Conservation (phyloP, 495 filamentous ascomycete genomes). For the Beverwykella pulmonaria region DNA sequence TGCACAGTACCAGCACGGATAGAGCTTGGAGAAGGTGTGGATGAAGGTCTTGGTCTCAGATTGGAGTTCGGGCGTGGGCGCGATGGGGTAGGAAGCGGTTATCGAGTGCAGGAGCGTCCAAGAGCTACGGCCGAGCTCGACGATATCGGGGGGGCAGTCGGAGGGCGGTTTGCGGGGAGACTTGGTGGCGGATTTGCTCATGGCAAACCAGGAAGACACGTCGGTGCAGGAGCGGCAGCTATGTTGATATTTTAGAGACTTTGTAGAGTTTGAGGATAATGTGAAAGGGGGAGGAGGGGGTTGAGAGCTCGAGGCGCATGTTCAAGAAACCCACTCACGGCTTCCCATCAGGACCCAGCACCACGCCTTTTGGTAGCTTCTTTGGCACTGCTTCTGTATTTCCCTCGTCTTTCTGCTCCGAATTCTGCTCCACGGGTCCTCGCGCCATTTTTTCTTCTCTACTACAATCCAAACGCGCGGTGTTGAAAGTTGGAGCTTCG, state of each 20-base stretch:
- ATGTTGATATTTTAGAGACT: constrained; percentile 28
- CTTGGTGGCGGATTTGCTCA: constrained; percentile 58
- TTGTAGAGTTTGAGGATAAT: not conserved
- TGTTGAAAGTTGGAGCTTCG: not conserved
- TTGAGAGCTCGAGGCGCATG: constrained; percentile 4
- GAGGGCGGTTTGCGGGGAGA: constrained; percentile 26
- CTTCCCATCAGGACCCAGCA: constrained; percentile 91
- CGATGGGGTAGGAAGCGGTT: constrained; percentile 77
- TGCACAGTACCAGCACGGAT: constrained; percentile 94
- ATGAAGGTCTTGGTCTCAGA: constrained; percentile 78
- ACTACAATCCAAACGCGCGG: not conserved
- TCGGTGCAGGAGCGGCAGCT: constrained; percentile 92
- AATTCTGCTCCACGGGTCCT: constrained; percentile 16
- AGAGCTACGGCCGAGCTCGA: constrained; percentile 76
- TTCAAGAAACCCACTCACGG: constrained; percentile 64
- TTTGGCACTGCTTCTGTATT: constrained; percentile 37
- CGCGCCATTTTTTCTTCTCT: constrained; percentile 18
- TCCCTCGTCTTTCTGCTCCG: constrained; percentile 15
- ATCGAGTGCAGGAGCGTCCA: constrained; percentile 95
- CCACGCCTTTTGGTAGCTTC: constrained; percentile 72
- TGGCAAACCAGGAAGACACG: constrained; percentile 66
- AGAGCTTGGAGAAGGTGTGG: constrained; percentile 74
- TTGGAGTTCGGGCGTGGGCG: constrained; percentile 67
- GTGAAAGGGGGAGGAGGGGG: not conserved
- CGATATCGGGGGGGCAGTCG: constrained; percentile 74